Evolutionary conservation across 305 asterid species (phyloP).

Genomic region (Fraxinus xanthoxyloides): DNA sequence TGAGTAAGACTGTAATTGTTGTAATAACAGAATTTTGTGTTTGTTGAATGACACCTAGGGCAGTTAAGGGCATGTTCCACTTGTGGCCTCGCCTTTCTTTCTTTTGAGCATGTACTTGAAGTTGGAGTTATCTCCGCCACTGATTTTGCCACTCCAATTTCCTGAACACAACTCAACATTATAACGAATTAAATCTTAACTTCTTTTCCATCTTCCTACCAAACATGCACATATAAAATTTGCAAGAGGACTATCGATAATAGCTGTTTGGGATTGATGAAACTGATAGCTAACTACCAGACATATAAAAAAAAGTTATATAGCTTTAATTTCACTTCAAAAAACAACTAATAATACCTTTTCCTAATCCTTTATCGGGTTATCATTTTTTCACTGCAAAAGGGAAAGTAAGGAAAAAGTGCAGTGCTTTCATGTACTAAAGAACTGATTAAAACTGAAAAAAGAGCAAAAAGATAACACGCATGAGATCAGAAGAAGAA

Average conservation of each 20-base stretch:
- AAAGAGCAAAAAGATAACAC: neutral
- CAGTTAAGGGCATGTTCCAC: constrained; percentile 61
- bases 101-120: constrained; percentile 37
- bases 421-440: constrained; percentile 8
- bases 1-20: constrained; percentile 82
- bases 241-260: neutral
- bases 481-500: neutral
- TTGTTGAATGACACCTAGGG: constrained; percentile 75
- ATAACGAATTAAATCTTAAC: neutral
- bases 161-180: constrained; percentile 34
- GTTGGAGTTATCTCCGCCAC: constrained; percentile 41
- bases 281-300: constrained; percentile 1
- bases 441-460: constrained; percentile 15
- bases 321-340: constrained; percentile 4
- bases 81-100: constrained; percentile 57
- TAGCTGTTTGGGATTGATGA: constrained; percentile 28
- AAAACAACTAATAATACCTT: neutral
- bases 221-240: neutral
- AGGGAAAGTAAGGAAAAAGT: constrained; percentile 20
- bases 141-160: constrained; percentile 44
- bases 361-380: constrained; percentile 20
- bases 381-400: constrained; percentile 23
- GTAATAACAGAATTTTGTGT: constrained; percentile 84
- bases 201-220: neutral
- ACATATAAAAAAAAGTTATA: neutral